A percentile compares a stretch with the other conserved stretches of the same genome.
Evolutionary conservation across 306 rosid species (phyloP).

Genomic region (Crataegus laevigata): DNA sequence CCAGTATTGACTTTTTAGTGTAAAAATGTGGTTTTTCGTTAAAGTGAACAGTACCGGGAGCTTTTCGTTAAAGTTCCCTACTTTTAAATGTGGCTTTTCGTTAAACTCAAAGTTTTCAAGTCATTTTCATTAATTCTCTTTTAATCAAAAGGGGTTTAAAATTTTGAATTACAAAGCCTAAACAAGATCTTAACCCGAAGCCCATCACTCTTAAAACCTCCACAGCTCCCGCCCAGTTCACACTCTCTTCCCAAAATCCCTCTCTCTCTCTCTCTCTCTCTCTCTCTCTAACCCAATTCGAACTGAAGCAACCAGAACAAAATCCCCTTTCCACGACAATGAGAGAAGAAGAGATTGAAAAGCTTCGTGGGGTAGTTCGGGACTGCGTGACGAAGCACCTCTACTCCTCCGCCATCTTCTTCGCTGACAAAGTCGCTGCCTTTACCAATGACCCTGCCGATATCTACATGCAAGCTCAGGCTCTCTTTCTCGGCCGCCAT

Average conservation of each 20-base stretch:
- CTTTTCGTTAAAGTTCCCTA: no score
- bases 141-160: neutral
- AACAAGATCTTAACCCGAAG: neutral
- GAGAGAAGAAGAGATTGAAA: constrained; percentile 86
- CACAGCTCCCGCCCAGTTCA: constrained; percentile 1
- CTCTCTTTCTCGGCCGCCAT: constrained; percentile 92
- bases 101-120: no score
- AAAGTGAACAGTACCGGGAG: no score
- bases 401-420: constrained; percentile 91
- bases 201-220: neutral
- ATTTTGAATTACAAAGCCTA: neutral
- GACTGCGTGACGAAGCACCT: constrained; percentile 94
- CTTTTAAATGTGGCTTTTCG: no score
- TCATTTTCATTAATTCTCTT: no score
- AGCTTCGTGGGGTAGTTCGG: constrained; percentile 84
- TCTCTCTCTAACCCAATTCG: neutral
- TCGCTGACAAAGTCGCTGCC: constrained; percentile 87
- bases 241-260: neutral
- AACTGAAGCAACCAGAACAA: neutral
- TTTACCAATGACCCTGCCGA: constrained; percentile 90
- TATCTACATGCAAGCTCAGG: constrained; percentile 94
- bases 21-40: no score
- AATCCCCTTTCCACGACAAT: constrained; percentile 22
- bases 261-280: neutral
- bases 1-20: no score